Conservation (phyloP, 2,329 filamentous ascomycete genomes). For the Acephala macrosclerotiorum region DNA sequence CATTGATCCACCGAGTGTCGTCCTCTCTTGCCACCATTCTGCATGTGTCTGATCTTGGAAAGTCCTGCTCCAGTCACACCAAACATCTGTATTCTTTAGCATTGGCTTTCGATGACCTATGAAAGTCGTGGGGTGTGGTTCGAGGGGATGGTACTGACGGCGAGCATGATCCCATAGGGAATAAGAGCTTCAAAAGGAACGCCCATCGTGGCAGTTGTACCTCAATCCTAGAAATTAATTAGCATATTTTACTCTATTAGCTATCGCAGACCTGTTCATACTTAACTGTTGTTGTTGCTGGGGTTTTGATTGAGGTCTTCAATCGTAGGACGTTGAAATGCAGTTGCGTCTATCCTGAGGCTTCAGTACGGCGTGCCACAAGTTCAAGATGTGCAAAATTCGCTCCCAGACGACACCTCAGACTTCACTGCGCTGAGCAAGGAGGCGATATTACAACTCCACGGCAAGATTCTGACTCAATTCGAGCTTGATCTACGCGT, state of each 20-base stretch:
- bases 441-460: slow-evolving; percentile 38
- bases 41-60: slow-evolving; percentile 47
- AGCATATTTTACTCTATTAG: slow-evolving; percentile 18
- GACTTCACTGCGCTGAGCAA: slow-evolving; percentile 23
- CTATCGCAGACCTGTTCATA: slow-evolving; percentile 18
- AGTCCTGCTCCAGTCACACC: slow-evolving; percentile 48
- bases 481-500: slow-evolving; percentile 44
- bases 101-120: slow-evolving; percentile 2
- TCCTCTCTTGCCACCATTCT: slow-evolving; percentile 49
- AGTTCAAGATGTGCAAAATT: no score
- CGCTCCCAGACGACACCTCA: slow-evolving; percentile 33
- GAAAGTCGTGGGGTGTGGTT: background rate
- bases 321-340: slow-evolving; percentile 33
- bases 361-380: no score
- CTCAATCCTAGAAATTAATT: slow-evolving; percentile 31
- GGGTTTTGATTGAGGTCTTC: slow-evolving; percentile 31
- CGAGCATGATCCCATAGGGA: slow-evolving; percentile 50
- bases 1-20: slow-evolving; percentile 50
- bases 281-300: slow-evolving; percentile 33
- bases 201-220: slow-evolving; percentile 45
- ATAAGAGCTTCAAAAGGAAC: slow-evolving; percentile 51
- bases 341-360: slow-evolving; percentile 5
- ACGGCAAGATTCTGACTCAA: slow-evolving; percentile 36
- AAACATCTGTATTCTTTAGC: slow-evolving; percentile 48
- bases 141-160: slow-evolving; percentile 40